Base-by-base conservation (phyloP, 2,329 filamentous ascomycete genomes). In the Microascus cirrosus region DNA sequence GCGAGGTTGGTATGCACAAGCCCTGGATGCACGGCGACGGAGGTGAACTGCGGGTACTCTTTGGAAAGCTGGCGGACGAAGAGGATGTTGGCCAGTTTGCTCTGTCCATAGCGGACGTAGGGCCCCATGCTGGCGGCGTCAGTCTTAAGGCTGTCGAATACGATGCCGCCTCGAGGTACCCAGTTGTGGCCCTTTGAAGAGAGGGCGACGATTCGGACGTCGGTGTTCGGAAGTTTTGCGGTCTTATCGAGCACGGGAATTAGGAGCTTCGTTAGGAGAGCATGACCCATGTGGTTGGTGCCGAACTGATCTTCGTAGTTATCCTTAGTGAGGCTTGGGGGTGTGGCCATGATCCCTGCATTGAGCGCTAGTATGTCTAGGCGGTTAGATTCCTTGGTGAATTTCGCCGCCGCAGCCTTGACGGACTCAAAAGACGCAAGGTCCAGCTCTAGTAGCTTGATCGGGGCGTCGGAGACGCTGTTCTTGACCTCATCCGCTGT, bases 211-310 rank as follows among this genome's bases (percentile, higher is more conserved):
- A 71, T 61, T 10, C 70, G 65, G 20, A 69, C 67, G 42, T 68
- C 67, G 1, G 62, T 53, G 8, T 58, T 60, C 13, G 60, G 52
- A 15, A 53, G 78, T 78, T 54, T 36, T 10, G 66, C 66, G 1
- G 70, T 71, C 56, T 63, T 63, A 6, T 63, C 58, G 53, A 72
- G 60, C 1, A 65, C 18, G 2, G 68, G 69, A 18, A 67, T 50
- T 1, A 78, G 63, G 2, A 73, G 67, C 57, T 72, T 71, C 11
- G 70, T 69, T 11, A 80, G 66, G 2, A 76, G 69, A 3, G 76
- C 73, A 56, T 79, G 76, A n/a, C 76, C 75, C 51, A 80, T 62
- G 62, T 79, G 75, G 58, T 80, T 81, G 1, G 71, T 75, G 1
- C 72, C 75, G 59, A 79, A 77, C 60, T 78, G 73, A 11, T 73